Conservation (phyloP, 495 filamentous ascomycete species). For the Daldinia decipiens region DNA sequence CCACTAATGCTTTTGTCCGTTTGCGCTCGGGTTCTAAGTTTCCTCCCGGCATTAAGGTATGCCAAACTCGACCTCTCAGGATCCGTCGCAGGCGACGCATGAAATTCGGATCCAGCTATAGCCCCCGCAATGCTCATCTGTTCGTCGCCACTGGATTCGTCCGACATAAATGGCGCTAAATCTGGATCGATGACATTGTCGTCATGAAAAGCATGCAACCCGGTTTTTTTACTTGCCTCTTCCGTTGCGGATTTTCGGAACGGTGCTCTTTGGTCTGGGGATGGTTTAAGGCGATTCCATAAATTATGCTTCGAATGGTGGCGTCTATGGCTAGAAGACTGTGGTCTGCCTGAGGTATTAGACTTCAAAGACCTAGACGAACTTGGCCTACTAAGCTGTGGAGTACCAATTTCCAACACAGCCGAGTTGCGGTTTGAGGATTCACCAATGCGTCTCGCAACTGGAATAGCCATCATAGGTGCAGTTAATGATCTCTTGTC, state of each 20-base stretch:
- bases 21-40: constrained; percentile 70
- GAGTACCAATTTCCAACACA: constrained; percentile 86
- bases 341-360: constrained; percentile 70
- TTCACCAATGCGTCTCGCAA: constrained; percentile 82
- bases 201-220: constrained; percentile 90
- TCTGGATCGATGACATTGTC: constrained; percentile 99
- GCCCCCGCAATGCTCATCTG: constrained; percentile 86
- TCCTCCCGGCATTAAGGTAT: constrained; percentile 72
- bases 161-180: constrained; percentile 92
- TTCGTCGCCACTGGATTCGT: constrained; percentile 92
- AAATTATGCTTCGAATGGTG: constrained; percentile 88
- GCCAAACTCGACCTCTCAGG: constrained; percentile 60
- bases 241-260: constrained; percentile 85
- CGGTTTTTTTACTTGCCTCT: constrained; percentile 64
- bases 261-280: constrained; percentile 77
- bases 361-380: constrained; percentile 94
- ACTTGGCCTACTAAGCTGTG: constrained; percentile 78
- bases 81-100: constrained; percentile 56
- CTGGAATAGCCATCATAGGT: constrained; percentile 86
- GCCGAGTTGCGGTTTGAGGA: constrained; percentile 84
- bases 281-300: constrained; percentile 66
- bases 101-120: constrained; percentile 61
- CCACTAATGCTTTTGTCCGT: constrained; percentile 75
- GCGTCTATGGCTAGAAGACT: constrained; percentile 81
- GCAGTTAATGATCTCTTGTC: constrained; percentile 60